Evolutionary conservation across 805 yeast genomes (phyloP).

Genomic region (Nakazawaea wyomingensis): DNA sequence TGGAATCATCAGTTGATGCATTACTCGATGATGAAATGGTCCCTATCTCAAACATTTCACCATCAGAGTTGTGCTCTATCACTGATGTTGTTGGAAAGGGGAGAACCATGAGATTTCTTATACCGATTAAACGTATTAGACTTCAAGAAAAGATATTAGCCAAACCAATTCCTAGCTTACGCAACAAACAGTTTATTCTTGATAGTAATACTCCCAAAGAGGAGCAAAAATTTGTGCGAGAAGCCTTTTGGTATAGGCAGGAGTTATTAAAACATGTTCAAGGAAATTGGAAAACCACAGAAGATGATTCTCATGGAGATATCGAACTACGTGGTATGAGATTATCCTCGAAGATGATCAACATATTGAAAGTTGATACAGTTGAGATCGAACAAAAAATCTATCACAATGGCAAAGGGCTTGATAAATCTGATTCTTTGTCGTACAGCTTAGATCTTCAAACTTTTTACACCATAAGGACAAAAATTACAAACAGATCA

Average conservation of each 20-base stretch:
- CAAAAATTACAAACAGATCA: constrained; percentile 47
- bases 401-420: constrained; percentile 14
- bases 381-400: constrained; percentile 37
- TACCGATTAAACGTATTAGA: constrained; percentile 62
- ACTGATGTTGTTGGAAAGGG: constrained; percentile 5
- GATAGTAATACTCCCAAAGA: constrained; percentile 48
- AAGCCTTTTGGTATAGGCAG: constrained; percentile 79
- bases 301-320: constrained; percentile 38
- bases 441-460: constrained; percentile 35
- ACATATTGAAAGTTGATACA: constrained; percentile 43
- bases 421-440: constrained; percentile 22
- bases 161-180: constrained; percentile 62
- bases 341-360: constrained; percentile 56
- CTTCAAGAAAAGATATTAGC: constrained; percentile 36
- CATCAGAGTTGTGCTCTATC: not conserved
- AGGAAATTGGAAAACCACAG: constrained; percentile 58
- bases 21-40: constrained; percentile 16
- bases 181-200: constrained; percentile 64
- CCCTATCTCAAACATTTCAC: not conserved
- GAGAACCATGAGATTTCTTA: constrained; percentile 42
- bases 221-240: constrained; percentile 52
- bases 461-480: constrained; percentile 44
- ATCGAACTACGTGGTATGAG: constrained; percentile 66
- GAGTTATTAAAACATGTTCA: constrained; percentile 49
- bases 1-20: constrained; percentile 17